Evolutionary conservation across 257 asterid species (phyloP).

Genomic region (Lycium barbarum): DNA sequence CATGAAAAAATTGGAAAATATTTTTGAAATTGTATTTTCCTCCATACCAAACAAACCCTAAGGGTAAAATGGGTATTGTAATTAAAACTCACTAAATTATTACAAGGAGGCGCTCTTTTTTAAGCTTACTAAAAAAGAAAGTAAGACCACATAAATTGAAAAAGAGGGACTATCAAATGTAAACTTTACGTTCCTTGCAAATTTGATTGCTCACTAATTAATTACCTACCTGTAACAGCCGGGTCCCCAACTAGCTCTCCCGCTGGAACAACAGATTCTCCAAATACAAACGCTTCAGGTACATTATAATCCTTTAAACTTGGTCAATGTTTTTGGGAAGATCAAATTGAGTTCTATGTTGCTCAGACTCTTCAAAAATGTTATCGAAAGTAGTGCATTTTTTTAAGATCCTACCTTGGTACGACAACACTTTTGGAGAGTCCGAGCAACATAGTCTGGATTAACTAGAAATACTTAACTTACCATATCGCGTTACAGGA

Average conservation of each 20-base stretch:
- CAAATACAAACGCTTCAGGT: slow-evolving; percentile 35
- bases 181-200: neutral
- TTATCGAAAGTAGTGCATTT: neutral
- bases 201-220: neutral
- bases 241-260: slow-evolving; percentile 44
- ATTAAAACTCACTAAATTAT: neutral
- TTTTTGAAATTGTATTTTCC: too few species aligned
- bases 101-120: neutral
- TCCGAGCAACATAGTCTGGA: neutral
- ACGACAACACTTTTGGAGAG: neutral
- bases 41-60: too few species aligned
- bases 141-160: neutral
- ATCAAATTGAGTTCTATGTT: neutral
- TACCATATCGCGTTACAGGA: slow-evolving; percentile 30
- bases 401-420: neutral
- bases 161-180: too few species aligned
- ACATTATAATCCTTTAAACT: neutral
- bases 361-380: neutral
- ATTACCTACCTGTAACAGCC: slow-evolving; percentile 29
- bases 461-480: neutral
- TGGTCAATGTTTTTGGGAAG: neutral
- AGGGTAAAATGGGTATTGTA: neutral
- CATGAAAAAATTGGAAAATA: too few species aligned
- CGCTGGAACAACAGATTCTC: slow-evolving; percentile 35
- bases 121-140: neutral